phyloP scores from a whole-genome alignment of 306 rosid genomes.

The Canavalia ensiformis region DNA sequence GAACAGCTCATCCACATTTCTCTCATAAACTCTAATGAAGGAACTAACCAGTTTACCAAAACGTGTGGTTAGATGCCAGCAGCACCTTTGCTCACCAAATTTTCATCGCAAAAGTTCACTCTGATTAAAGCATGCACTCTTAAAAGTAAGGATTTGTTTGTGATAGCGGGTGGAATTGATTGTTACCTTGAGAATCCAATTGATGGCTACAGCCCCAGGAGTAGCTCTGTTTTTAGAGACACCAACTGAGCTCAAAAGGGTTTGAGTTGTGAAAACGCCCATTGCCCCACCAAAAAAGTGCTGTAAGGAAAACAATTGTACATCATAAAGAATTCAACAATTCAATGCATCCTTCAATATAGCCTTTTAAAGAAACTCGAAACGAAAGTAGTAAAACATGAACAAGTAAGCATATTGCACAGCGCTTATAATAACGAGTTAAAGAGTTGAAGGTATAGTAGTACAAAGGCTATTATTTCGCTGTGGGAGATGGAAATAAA shows the following conservation, averaged over 20 bases:
- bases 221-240: conserved; percentile 75
- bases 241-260: conserved; percentile 91
- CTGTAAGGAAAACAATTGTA: conserved; percentile 47
- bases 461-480: not conserved
- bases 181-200: conserved; percentile 96
- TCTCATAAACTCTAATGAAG: not conserved
- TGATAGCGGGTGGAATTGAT: not conserved
- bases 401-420: not conserved
- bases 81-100: not conserved
- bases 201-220: conserved; percentile 92
- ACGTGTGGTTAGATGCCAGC: not conserved
- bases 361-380: not conserved
- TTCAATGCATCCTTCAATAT: not conserved
- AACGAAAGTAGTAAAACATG: not conserved
- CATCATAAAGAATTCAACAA: conserved; percentile 2
- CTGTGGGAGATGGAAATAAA: not conserved
- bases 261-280: conserved; percentile 98
- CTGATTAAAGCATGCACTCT: not conserved
- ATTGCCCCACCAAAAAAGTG: conserved; percentile 99
- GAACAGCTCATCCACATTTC: too few species aligned
- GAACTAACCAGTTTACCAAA: not conserved
- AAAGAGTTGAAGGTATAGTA: too few species aligned
- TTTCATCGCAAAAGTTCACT: not conserved
- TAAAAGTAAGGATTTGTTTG: not conserved
- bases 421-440: too few species aligned